Conservation (phyloP, 805 yeast genomes). For the Ogataea paraovalis region DNA sequence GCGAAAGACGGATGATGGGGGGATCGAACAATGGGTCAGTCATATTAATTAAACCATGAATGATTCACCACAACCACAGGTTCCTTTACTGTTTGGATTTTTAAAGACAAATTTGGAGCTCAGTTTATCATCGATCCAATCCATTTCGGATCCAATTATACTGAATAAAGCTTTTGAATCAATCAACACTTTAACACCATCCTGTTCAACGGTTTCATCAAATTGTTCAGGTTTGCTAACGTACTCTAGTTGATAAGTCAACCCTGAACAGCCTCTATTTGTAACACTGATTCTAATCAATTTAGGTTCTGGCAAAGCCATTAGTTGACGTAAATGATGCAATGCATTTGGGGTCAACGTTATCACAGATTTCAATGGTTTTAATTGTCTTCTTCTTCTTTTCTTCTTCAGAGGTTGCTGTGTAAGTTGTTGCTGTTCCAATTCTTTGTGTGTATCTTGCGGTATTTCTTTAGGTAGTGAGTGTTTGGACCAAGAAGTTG, state of each 20-base stretch:
- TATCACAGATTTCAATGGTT: slow-evolving; percentile 88
- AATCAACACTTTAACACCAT: slow-evolving; percentile 86
- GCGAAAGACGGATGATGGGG: no score
- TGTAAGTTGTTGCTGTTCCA: slow-evolving; percentile 2
- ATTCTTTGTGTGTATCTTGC: slow-evolving; percentile 2
- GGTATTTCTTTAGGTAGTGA: slow-evolving; percentile 19
- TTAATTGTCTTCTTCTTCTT: slow-evolving; percentile 56
- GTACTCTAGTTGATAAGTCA: slow-evolving; percentile 87
- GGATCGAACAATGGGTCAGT: no score
- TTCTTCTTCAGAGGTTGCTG: slow-evolving; percentile 8
- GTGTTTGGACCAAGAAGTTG: slow-evolving; percentile 29
- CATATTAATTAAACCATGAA: slow-evolving; percentile 94
- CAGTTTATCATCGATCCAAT: slow-evolving; percentile 92
- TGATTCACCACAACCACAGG: slow-evolving; percentile 98
- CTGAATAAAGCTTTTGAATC: slow-evolving; percentile 96
- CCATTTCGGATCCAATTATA: slow-evolving; percentile 97
- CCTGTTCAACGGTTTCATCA: slow-evolving; percentile 90
- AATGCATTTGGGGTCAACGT: slow-evolving; percentile 75
- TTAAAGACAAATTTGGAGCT: slow-evolving; percentile 85
- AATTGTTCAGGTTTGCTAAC: slow-evolving; percentile 90
- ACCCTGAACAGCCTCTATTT: slow-evolving; percentile 95
- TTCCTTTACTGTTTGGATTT: slow-evolving; percentile 96
- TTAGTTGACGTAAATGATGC: slow-evolving; percentile 59
- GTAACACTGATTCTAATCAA: slow-evolving; percentile 89
- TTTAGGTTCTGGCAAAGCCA: slow-evolving; percentile 82